These are phyloP conservation scores for Sicyos edulis DNA, from an alignment of 306 rosid species.

Conservation along the genomic window DNA sequence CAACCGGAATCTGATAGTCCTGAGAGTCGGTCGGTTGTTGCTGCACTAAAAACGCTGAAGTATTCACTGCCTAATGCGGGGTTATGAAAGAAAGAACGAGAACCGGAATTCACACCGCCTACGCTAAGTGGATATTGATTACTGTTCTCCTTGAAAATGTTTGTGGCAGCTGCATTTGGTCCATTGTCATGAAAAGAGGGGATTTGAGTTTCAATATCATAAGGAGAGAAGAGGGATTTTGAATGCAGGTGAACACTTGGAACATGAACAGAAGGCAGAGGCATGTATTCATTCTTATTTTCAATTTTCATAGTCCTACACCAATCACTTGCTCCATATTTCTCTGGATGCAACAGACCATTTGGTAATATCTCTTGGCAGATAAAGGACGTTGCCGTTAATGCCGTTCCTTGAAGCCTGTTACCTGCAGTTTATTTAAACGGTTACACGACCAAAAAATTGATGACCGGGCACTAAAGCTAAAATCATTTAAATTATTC, in stretches of 20 bases:
- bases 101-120: conserved; percentile 31
- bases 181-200: conserved; percentile 12
- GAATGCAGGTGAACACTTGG: conserved; percentile 20
- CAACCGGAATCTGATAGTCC: conserved; percentile 57
- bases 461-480: not conserved
- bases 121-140: conserved; percentile 28
- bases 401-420: conserved; percentile 18
- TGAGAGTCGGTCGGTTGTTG: conserved; percentile 44
- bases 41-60: conserved; percentile 42
- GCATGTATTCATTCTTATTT: conserved; percentile 11
- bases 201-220: conserved; percentile 15
- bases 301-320: conserved; percentile 20
- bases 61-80: conserved; percentile 48
- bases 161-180: conserved; percentile 12
- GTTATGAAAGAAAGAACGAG: conserved; percentile 36
- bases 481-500: too few species aligned
- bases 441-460: not conserved
- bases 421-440: not conserved
- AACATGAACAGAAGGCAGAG: conserved; percentile 12
- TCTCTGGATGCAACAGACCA: conserved; percentile 18
- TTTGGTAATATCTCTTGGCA: conserved; percentile 22
- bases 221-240: conserved; percentile 15
- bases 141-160: conserved; percentile 16
- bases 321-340: conserved; percentile 21
- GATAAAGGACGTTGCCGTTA: conserved; percentile 20